A percentile compares a stretch with the other conserved stretches of the same genome.
Evolutionary conservation across 2,329 filamentous ascomycete genomes (phyloP).

Genomic region (Pestalotiopsis fici): DNA sequence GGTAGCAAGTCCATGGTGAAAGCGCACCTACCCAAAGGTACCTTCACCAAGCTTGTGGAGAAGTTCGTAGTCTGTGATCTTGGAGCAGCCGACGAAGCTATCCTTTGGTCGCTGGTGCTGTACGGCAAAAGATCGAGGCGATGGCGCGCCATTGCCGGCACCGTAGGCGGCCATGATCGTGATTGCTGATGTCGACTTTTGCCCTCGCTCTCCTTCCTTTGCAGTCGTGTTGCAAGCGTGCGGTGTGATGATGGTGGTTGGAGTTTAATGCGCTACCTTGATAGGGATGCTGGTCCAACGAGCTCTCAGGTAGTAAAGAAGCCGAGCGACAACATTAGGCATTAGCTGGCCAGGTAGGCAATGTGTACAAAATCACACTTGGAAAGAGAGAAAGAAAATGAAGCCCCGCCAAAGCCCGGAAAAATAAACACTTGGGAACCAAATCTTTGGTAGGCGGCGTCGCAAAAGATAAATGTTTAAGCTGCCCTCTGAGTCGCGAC

Average conservation of each 20-base stretch:
- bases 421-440: neutral
- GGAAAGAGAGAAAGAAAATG: neutral
- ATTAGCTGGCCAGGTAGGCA: neutral
- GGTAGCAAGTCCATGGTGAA: neutral
- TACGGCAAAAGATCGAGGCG: slow-evolving; percentile 58
- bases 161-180: slow-evolving; percentile 6
- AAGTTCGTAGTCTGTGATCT: slow-evolving; percentile 78
- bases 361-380: neutral
- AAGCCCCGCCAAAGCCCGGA: neutral
- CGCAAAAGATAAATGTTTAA: neutral
- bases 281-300: neutral
- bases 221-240: neutral
- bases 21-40: slow-evolving; percentile 77
- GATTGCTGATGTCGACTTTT: neutral
- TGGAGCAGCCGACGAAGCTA: slow-evolving; percentile 83
- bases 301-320: neutral
- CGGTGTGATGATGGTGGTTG: neutral
- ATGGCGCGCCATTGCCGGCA: slow-evolving; percentile 37
- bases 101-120: slow-evolving; percentile 54
- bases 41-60: slow-evolving; percentile 87
- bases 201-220: neutral
- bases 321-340: neutral
- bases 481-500: neutral
- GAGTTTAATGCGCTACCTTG: neutral
- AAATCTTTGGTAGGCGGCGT: neutral